Conservation (phyloP, 345 rosid genomes). For the Citrus reticulata region DNA sequence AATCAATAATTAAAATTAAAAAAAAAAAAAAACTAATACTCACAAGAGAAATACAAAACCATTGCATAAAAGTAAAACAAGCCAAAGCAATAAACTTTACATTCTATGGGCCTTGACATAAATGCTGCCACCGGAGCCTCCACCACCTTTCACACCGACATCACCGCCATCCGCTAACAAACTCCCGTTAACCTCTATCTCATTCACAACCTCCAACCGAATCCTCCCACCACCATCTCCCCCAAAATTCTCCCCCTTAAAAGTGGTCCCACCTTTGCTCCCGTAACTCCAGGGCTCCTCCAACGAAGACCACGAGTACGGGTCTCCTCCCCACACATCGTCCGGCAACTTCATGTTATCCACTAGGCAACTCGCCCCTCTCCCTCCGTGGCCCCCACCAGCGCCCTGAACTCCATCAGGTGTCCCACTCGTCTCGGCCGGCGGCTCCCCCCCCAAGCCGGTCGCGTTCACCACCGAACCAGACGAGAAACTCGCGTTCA, state of each 20-base stretch:
- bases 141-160: constrained; percentile 60
- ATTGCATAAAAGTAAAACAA: not conserved
- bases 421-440: constrained; percentile 59
- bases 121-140: constrained; percentile 77
- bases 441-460: constrained; percentile 58
- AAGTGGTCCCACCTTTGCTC: constrained; percentile 68
- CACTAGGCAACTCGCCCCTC: constrained; percentile 62
- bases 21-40: no score
- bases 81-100: constrained; percentile 24
- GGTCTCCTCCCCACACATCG: constrained; percentile 77
- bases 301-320: constrained; percentile 64
- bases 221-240: constrained; percentile 74
- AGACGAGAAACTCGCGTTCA: constrained; percentile 29
- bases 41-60: not conserved
- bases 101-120: constrained; percentile 52
- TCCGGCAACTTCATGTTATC: constrained; percentile 61
- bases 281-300: constrained; percentile 68
- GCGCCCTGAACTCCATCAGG: constrained; percentile 58
- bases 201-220: constrained; percentile 27
- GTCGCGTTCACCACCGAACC: constrained; percentile 50
- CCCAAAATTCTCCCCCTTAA: constrained; percentile 53
- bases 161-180: constrained; percentile 56
- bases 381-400: constrained; percentile 70
- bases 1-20: not conserved
- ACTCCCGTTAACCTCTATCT: constrained; percentile 42